phyloP scores from a whole-genome alignment of 257 asterid genomes.

The Haberlea rhodopensis region DNA sequence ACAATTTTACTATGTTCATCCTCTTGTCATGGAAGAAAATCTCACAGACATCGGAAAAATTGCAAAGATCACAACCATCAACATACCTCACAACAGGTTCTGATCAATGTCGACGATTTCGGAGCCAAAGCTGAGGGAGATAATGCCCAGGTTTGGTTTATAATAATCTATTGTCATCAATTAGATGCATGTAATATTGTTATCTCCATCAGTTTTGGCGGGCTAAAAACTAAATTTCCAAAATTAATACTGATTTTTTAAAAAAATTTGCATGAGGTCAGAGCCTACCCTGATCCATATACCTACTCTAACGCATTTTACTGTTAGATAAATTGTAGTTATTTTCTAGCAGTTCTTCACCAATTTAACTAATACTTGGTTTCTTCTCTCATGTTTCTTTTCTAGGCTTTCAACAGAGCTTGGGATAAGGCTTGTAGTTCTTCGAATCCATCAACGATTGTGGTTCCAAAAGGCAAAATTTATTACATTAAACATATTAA shows the following conservation, averaged over 20 bases:
- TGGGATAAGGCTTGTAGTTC: slow-evolving; percentile 71
- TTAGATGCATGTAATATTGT: too few relatives aligned
- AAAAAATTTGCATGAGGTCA: too few relatives aligned
- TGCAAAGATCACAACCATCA: neutral
- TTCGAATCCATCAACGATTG: slow-evolving; percentile 31
- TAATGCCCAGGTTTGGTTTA: slow-evolving; percentile 72
- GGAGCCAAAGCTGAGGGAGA: slow-evolving; percentile 87
- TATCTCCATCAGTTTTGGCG: too few relatives aligned
- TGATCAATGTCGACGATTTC: slow-evolving; percentile 50
- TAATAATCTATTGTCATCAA: too few relatives aligned
- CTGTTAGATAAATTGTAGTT: slow-evolving; percentile 25
- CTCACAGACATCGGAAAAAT: neutral
- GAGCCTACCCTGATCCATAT: too few relatives aligned
- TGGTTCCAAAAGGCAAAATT: slow-evolving; percentile 53
- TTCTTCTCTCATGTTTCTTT: neutral
- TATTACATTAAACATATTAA: slow-evolving; percentile 61
- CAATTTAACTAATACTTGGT: neutral
- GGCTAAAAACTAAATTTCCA: too few relatives aligned
- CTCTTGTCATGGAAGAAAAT: neutral
- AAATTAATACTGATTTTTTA: too few relatives aligned
- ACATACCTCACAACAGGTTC: neutral
- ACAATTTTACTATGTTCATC: neutral
- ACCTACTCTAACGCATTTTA: too few relatives aligned
- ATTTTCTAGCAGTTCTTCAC: slow-evolving; percentile 11
- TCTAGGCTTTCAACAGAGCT: slow-evolving; percentile 69